A percentile compares a stretch with the other conserved stretches of the same genome.
These are phyloP conservation scores for Madurella mycetomatis DNA, from an alignment of 2,329 filamentous ascomycete genomes.

Conservation along the genomic window DNA sequence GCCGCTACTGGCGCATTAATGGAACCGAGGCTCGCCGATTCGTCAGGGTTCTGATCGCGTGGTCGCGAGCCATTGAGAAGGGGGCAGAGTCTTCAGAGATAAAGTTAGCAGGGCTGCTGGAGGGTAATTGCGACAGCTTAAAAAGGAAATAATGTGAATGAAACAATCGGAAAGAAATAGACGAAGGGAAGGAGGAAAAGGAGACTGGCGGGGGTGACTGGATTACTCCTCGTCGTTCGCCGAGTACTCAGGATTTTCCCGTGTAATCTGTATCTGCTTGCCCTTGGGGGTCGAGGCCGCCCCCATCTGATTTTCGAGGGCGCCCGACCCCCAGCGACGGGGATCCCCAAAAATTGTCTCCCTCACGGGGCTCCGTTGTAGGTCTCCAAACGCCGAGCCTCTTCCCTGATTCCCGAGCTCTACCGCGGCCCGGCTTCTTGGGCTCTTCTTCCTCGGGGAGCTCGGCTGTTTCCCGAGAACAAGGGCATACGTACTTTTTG, in stretches of 20 bases:
- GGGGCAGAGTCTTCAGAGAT: constrained; percentile 64
- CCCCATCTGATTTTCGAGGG: constrained; percentile 1
- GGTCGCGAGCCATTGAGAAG: constrained; percentile 81
- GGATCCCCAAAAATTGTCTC: constrained; percentile 9
- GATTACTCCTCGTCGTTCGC: neutral
- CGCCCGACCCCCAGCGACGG: neutral
- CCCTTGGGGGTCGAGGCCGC: neutral
- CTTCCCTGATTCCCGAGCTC: neutral
- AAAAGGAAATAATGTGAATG: constrained; percentile 9
- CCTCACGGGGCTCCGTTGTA: neutral
- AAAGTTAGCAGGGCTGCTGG: constrained; percentile 8
- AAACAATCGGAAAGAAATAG: constrained; percentile 24
- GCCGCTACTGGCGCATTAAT: constrained; percentile 28
- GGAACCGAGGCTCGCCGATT: constrained; percentile 37
- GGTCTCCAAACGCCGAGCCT: neutral
- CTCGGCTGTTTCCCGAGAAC: constrained; percentile 3
- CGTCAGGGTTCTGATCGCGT: constrained; percentile 51
- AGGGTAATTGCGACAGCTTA: constrained; percentile 24
- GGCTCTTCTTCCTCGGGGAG: neutral
- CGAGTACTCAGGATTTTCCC: neutral
- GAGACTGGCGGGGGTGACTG: neutral
- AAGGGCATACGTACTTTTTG: constrained; percentile 69
- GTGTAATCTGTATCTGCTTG: neutral
- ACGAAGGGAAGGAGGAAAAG: constrained; percentile 19
- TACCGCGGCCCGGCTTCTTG: neutral